Percentiles rank a stretch among this genome's conserved stretches.
These are phyloP conservation scores for Rhinocladiella similis DNA, from an alignment of 2,329 filamentous ascomycete genomes.

Conservation along the genomic window DNA sequence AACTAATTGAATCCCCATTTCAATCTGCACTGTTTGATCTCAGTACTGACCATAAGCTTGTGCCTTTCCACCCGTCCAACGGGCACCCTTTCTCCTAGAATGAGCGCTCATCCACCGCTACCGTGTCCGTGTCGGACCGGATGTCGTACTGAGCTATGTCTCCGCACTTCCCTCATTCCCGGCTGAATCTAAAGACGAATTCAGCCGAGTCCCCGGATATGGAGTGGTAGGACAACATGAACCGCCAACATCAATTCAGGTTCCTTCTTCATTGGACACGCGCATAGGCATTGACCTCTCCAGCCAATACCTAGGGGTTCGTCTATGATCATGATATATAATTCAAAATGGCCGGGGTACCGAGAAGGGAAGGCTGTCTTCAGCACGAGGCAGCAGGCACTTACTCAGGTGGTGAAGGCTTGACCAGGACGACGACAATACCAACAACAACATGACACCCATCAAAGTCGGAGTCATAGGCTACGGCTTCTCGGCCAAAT, in stretches of 20 bases:
- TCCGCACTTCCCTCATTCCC: background rate
- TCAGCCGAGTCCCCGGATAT: background rate
- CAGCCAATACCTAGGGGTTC: no score
- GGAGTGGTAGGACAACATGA: background rate
- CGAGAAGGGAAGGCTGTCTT: background rate
- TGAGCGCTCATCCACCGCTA: background rate
- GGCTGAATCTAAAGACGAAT: background rate
- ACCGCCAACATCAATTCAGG: background rate
- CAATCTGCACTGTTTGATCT: no score
- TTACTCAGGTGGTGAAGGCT: no score
- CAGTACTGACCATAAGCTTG: no score
- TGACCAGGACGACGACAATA: no score
- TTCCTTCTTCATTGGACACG: background rate
- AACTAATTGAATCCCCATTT: no score
- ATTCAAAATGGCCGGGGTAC: background rate
- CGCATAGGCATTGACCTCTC: background rate
- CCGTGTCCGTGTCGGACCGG: background rate
- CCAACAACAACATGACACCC: slow-evolving; percentile 12
- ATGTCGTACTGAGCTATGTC: background rate
- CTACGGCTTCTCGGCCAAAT: slow-evolving; percentile 67
- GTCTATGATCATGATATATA: background rate
- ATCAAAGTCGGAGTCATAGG: slow-evolving; percentile 60
- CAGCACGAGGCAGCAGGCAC: background rate
- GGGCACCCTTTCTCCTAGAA: background rate
- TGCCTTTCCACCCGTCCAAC: no score